Conservation (phyloP, 345 rosid genomes). For the Moricandia moricandioides region DNA sequence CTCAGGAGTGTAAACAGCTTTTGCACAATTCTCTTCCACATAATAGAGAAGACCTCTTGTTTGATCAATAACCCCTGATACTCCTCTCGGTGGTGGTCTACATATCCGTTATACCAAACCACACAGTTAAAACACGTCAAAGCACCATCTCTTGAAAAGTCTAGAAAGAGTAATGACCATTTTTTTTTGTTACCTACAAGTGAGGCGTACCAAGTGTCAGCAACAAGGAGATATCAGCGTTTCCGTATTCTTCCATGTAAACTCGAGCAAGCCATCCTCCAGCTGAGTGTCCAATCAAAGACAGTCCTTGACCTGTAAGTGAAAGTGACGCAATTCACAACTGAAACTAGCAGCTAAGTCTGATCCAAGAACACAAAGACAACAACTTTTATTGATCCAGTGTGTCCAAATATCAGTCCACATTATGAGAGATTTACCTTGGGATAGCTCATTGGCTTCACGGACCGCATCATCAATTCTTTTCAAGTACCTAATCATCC, state of each 20-base stretch:
- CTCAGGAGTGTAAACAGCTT: conserved; percentile 72
- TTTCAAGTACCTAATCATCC: conserved; percentile 49
- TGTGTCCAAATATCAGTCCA: neutral
- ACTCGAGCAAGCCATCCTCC: conserved; percentile 99
- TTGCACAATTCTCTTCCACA: conserved; percentile 46
- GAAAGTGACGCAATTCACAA: too few species aligned
- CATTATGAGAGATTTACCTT: conserved; percentile 40
- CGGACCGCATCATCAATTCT: conserved; percentile 71
- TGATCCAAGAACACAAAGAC: neutral
- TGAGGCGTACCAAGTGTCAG: neutral
- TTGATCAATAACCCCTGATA: conserved; percentile 76
- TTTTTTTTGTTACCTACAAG: neutral
- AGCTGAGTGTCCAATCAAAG: conserved; percentile 91
- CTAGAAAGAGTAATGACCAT: neutral
- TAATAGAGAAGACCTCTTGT: conserved; percentile 44
- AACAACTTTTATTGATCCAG: too few species aligned
- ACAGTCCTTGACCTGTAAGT: conserved; percentile 37
- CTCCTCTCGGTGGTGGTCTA: conserved; percentile 91
- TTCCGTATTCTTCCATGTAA: conserved; percentile 63
- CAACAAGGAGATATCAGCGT: neutral
- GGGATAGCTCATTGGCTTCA: conserved; percentile 65
- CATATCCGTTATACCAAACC: neutral
- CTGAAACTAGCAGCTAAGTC: too few species aligned
- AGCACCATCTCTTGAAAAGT: neutral
- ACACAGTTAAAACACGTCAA: neutral